These are phyloP conservation scores for Gillenia trifoliata DNA, from an alignment of 306 rosid genomes.

Conservation along the genomic window DNA sequence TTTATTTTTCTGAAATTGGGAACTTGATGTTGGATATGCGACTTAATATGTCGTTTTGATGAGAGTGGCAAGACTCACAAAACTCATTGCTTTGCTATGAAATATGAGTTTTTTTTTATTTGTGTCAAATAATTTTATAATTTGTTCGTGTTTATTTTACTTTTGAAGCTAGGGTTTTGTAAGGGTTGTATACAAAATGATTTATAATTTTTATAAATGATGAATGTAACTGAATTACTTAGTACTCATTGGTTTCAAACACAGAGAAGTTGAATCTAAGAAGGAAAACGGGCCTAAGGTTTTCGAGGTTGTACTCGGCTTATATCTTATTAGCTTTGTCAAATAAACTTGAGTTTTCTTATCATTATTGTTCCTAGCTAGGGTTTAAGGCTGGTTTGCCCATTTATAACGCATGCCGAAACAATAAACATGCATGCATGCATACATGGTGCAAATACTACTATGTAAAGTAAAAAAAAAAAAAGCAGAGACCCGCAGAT, in stretches of 20 bases:
- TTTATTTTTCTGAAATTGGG: background rate
- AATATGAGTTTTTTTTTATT: too few relatives aligned
- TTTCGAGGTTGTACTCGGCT: background rate
- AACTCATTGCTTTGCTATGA: background rate
- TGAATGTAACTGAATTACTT: too few relatives aligned
- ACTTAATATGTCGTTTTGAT: too few relatives aligned
- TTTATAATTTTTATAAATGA: too few relatives aligned
- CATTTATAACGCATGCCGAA: too few relatives aligned
- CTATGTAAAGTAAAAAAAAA: too few relatives aligned
- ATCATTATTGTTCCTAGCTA: background rate
- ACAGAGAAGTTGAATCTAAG: background rate
- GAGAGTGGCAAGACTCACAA: background rate
- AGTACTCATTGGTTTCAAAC: background rate
- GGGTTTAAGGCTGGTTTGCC: background rate
- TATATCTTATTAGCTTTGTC: too few relatives aligned
- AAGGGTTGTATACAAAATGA: background rate
- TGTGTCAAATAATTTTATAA: background rate
- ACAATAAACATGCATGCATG: too few relatives aligned
- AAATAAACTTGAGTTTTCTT: too few relatives aligned
- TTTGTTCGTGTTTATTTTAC: too few relatives aligned
- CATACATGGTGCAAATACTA: too few relatives aligned
- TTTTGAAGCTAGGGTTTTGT: background rate
- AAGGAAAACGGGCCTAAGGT: background rate
- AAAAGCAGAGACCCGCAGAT: background rate
- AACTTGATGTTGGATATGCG: background rate